A percentile compares a stretch with the other conserved stretches of the same genome.
These are phyloP conservation scores for Phytophthora cactorum DNA, from an alignment of 352 stramenopile genomes.

Conservation along the genomic window DNA sequence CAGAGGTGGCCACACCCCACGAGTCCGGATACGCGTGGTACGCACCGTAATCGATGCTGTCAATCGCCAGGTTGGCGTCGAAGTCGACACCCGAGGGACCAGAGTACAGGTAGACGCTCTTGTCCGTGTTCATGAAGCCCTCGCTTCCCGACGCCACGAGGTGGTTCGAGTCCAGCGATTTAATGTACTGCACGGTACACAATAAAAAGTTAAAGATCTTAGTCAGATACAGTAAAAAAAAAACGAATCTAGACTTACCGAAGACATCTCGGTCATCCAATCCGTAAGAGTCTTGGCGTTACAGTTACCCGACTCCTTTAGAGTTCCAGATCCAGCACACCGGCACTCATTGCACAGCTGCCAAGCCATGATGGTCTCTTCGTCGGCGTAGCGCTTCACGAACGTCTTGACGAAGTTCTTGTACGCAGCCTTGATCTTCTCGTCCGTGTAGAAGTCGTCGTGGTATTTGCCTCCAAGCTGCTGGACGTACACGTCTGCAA, in stretches of 20 bases:
- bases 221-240: not conserved
- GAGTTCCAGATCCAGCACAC: slow-evolving; percentile 32
- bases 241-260: slow-evolving; percentile 12
- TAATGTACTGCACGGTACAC: slow-evolving; percentile 35
- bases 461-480: slow-evolving; percentile 39
- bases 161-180: slow-evolving; percentile 41
- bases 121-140: slow-evolving; percentile 49
- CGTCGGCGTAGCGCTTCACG: slow-evolving; percentile 24
- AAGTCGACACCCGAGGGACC: slow-evolving; percentile 42
- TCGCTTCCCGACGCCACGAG: slow-evolving; percentile 38
- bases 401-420: slow-evolving; percentile 41
- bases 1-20: slow-evolving; percentile 32
- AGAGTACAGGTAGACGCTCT: slow-evolving; percentile 43
- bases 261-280: slow-evolving; percentile 45
- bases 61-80: slow-evolving; percentile 35
- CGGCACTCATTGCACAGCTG: slow-evolving; percentile 37
- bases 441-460: slow-evolving; percentile 43
- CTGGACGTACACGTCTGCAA: slow-evolving; percentile 33
- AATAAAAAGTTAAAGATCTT: not conserved
- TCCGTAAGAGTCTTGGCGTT: slow-evolving; percentile 30
- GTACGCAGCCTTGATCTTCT: slow-evolving; percentile 39
- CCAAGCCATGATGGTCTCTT: slow-evolving; percentile 40
- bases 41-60: slow-evolving; percentile 38
- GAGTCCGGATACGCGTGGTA: slow-evolving; percentile 47
- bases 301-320: slow-evolving; percentile 33